Conservation (phyloP, 352 stramenopile genomes). For the Pythium myriotylum region DNA sequence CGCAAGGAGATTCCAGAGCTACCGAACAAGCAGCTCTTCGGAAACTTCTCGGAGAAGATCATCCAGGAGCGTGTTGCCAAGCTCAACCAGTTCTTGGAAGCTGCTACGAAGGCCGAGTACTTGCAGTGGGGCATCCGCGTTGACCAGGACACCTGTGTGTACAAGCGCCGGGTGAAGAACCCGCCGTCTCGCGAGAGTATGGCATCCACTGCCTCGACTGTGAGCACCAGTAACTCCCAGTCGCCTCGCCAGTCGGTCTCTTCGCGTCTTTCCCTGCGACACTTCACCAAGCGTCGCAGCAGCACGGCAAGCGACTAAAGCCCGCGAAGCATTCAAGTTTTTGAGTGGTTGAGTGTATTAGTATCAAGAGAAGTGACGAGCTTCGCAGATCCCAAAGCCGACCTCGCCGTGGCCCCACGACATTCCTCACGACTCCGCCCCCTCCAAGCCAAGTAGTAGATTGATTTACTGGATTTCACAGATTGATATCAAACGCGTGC, state of each 20-base stretch:
- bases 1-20: constrained; percentile 47
- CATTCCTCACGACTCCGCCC: not conserved
- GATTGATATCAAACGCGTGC: constrained; percentile 25
- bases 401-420: not conserved
- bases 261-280: constrained; percentile 30
- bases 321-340: constrained; percentile 12
- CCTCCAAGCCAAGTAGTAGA: constrained; percentile 14
- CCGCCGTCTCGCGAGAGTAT: constrained; percentile 30
- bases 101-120: constrained; percentile 44
- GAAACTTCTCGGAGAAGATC: constrained; percentile 40
- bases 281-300: constrained; percentile 38
- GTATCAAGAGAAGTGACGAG: constrained; percentile 29
- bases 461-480: constrained; percentile 23
- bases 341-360: constrained; percentile 35
- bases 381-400: not conserved
- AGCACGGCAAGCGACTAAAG: constrained; percentile 32
- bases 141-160: constrained; percentile 50
- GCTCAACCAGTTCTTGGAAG: constrained; percentile 51
- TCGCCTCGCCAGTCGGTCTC: constrained; percentile 33
- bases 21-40: constrained; percentile 49
- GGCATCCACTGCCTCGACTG: constrained; percentile 24
- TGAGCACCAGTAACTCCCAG: constrained; percentile 24
- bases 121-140: constrained; percentile 55
- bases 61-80: constrained; percentile 48
- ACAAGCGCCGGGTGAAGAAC: constrained; percentile 46